A percentile compares a stretch with the other conserved stretches of the same genome.
These are phyloP conservation scores for Reticulascus tulasneorum DNA, from an alignment of 2,329 filamentous ascomycete species.

Conservation along the genomic window DNA sequence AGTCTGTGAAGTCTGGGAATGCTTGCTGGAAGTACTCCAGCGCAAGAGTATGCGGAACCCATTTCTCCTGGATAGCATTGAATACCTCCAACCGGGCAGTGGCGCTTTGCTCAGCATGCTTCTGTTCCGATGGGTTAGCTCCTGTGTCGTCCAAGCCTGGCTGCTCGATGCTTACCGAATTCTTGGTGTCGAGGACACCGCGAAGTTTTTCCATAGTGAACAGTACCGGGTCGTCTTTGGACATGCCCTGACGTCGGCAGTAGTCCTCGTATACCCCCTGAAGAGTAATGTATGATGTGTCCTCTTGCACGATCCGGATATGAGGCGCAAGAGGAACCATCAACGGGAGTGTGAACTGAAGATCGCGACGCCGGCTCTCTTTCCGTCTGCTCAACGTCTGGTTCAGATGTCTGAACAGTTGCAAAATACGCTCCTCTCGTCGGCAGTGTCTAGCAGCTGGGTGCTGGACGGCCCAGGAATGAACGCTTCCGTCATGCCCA, in stretches of 20 bases:
- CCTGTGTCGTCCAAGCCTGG: conserved; percentile 6
- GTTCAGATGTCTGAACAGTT: conserved; percentile 97
- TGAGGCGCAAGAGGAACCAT: conserved; percentile 95
- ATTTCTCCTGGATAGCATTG: conserved; percentile 88
- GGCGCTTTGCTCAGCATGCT: conserved; percentile 64
- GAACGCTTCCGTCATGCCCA: conserved; percentile 94
- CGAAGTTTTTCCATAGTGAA: conserved; percentile 95
- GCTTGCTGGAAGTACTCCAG: conserved; percentile 85
- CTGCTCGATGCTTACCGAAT: conserved; percentile 40
- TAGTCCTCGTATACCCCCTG: conserved; percentile 97
- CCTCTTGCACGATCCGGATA: conserved; percentile 93
- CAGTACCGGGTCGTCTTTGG: conserved; percentile 91
- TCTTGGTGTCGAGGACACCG: conserved; percentile 67
- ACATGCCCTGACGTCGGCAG: conserved; percentile 79
- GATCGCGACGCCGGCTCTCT: conserved; percentile 85
- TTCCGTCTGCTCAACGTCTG: conserved; percentile 88
- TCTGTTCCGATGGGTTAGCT: conserved; percentile 39
- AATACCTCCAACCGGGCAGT: conserved; percentile 86
- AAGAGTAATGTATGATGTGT: conserved; percentile 87
- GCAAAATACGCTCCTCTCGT: conserved; percentile 89
- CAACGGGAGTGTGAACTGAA: conserved; percentile 92
- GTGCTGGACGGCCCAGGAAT: conserved; percentile 94
- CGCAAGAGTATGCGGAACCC: conserved; percentile 77
- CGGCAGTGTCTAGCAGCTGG: conserved; percentile 89
- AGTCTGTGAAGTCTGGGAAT: conserved; percentile 86